Conservation (phyloP, 1,284 basidiomycete species). For the Microbotryum saponariae region DNA sequence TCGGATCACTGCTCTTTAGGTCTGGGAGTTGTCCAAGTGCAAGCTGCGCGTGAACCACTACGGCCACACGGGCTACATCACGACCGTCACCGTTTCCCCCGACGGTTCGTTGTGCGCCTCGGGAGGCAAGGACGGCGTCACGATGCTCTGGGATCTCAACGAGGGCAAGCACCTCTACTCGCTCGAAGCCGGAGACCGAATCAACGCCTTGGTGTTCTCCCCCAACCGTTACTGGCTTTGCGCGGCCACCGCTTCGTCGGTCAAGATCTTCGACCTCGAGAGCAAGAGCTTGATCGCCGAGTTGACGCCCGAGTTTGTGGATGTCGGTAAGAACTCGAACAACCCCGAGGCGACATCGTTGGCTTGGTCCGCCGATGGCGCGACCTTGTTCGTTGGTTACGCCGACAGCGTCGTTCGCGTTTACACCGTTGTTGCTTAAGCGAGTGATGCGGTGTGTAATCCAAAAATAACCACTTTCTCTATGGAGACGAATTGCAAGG, state of each 20-base stretch:
- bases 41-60: slow-evolving; percentile 99
- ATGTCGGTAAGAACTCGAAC: slow-evolving; percentile 66
- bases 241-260: slow-evolving; percentile 92
- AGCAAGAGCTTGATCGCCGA: slow-evolving; percentile 98
- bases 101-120: slow-evolving; percentile 99
- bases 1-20: slow-evolving; percentile 49
- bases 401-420: slow-evolving; percentile 43
- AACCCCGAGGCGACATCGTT: slow-evolving; percentile 96
- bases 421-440: slow-evolving; percentile 39
- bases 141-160: slow-evolving; percentile 99
- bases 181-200: slow-evolving; percentile 94
- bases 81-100: slow-evolving; percentile 96
- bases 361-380: slow-evolving; percentile 97
- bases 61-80: slow-evolving; percentile 99
- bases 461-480: too few relatives aligned
- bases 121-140: slow-evolving; percentile 98
- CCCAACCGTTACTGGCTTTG: slow-evolving; percentile 99
- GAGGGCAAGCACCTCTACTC: slow-evolving; percentile 99
- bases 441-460: too few relatives aligned
- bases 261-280: slow-evolving; percentile 99
- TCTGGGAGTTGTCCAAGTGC: slow-evolving; percentile 99
- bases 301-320: slow-evolving; percentile 85
- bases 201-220: slow-evolving; percentile 99
- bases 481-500: too few relatives aligned
- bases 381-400: slow-evolving; percentile 71